A percentile compares a stretch with the other conserved stretches of the same genome.
Conservation (phyloP, 2,329 filamentous ascomycete species). For the Pezicula carpinea region DNA sequence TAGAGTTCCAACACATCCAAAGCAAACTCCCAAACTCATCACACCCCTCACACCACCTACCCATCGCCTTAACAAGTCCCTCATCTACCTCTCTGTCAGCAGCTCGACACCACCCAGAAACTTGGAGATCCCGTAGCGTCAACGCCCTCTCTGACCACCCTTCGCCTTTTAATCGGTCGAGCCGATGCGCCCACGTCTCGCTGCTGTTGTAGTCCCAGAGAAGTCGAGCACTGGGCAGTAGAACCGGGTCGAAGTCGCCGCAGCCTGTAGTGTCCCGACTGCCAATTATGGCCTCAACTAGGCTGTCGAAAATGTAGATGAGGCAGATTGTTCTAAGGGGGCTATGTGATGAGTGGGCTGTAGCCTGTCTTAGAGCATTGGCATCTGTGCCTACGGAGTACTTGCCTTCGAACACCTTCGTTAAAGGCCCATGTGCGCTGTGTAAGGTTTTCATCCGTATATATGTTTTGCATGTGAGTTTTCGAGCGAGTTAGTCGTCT, state of each 20-base stretch:
- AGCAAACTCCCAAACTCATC: slow-evolving; percentile 25
- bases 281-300: not conserved
- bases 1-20: no score
- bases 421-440: no score
- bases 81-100: not conserved
- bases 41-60: slow-evolving; percentile 22
- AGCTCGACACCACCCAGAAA: not conserved
- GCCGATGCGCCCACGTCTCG: slow-evolving; percentile 12
- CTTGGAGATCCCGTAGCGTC: slow-evolving; percentile 7
- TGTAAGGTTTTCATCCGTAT: no score
- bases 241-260: slow-evolving; percentile 5
- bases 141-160: slow-evolving; percentile 2
- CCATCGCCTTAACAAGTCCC: slow-evolving; percentile 11
- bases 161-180: slow-evolving; percentile 9
- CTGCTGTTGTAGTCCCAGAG: slow-evolving; percentile 20
- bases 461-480: no score
- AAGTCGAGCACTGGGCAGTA: slow-evolving; percentile 12
- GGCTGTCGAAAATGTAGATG: not conserved
- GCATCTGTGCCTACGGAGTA: no score
- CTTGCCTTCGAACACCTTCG: no score
- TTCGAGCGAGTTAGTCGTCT: no score
- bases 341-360: no score
- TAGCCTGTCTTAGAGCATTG: no score
- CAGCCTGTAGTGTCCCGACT: not conserved
- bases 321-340: no score